Percentiles rank a stretch among this genome's conserved stretches.
phyloP scores from a whole-genome alignment of 768 basidiomycete species.

The Xerocomellus amylosporus region DNA sequence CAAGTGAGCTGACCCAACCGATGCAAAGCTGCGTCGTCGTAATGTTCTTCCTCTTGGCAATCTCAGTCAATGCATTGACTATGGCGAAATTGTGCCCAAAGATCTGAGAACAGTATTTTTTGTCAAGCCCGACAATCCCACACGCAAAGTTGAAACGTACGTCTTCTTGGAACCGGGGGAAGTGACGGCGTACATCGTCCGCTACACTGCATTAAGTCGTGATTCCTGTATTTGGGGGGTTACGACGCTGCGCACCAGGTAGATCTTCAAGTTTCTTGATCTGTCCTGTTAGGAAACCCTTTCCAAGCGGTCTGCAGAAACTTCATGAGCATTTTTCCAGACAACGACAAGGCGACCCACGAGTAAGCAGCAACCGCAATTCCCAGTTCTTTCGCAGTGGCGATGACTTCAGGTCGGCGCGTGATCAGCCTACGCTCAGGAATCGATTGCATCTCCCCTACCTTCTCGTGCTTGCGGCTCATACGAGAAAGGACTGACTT shows the following conservation, averaged over 20 bases:
- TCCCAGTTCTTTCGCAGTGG: slow-evolving; percentile 51
- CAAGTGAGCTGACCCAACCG: slow-evolving; percentile 42
- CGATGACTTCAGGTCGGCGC: slow-evolving; percentile 39
- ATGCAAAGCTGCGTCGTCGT: slow-evolving; percentile 43
- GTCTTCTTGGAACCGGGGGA: slow-evolving; percentile 46
- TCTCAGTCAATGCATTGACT: slow-evolving; percentile 39
- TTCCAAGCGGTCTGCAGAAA: slow-evolving; percentile 45
- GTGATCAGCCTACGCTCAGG: not conserved
- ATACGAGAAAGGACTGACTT: slow-evolving; percentile 59
- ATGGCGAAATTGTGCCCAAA: slow-evolving; percentile 42
- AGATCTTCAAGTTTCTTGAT: slow-evolving; percentile 41
- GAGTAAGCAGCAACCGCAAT: slow-evolving; percentile 61
- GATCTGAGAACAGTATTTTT: slow-evolving; percentile 24
- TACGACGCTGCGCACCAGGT: slow-evolving; percentile 17
- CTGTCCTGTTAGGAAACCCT: slow-evolving; percentile 47
- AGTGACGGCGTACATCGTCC: slow-evolving; percentile 36
- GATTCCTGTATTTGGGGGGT: not conserved
- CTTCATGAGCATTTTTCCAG: not conserved
- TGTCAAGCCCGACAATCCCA: not conserved
- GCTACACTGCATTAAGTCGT: slow-evolving; percentile 25
- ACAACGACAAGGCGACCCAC: slow-evolving; percentile 26
- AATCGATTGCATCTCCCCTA: slow-evolving; percentile 1
- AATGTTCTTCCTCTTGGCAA: slow-evolving; percentile 43
- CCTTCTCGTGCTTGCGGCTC: slow-evolving; percentile 49
- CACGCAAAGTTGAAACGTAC: slow-evolving; percentile 13